These are phyloP conservation scores for Pseudocercospora cruenta DNA, from an alignment of 2,329 filamentous ascomycete species.

Conservation along the genomic window DNA sequence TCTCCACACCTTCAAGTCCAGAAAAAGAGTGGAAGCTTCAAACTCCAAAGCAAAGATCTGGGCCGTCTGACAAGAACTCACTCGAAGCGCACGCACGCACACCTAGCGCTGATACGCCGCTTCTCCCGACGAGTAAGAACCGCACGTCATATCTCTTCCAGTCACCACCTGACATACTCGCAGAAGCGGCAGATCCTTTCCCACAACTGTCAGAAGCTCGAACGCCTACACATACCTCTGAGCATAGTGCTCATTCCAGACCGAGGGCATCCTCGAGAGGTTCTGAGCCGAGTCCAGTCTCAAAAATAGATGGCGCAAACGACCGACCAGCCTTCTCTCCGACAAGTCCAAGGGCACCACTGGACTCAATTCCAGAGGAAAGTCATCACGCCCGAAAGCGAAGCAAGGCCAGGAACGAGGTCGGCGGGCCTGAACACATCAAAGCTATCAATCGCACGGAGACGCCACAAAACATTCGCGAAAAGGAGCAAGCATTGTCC, in stretches of 20 bases:
- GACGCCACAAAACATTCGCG: slow-evolving; percentile 47
- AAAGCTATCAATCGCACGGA: slow-evolving; percentile 48
- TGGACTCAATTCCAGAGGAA: slow-evolving; percentile 52
- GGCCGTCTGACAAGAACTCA: slow-evolving; percentile 14
- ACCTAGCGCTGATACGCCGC: slow-evolving; percentile 38
- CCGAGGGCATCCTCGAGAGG: slow-evolving; percentile 11
- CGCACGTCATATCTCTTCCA: slow-evolving; percentile 52
- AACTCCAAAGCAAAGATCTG: slow-evolving; percentile 26
- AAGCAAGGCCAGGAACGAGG: slow-evolving; percentile 47
- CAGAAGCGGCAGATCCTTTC: slow-evolving; percentile 15
- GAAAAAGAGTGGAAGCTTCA: slow-evolving; percentile 25
- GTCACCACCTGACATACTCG: slow-evolving; percentile 42
- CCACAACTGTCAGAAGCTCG: slow-evolving; percentile 9
- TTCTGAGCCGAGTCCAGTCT: slow-evolving; percentile 5
- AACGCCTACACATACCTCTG: slow-evolving; percentile 13
- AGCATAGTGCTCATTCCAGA: not conserved
- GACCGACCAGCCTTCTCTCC: slow-evolving; percentile 27
- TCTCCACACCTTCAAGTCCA: slow-evolving; percentile 26
- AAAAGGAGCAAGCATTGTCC: slow-evolving; percentile 32
- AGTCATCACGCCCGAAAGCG: slow-evolving; percentile 39
- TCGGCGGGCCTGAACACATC: slow-evolving; percentile 47
- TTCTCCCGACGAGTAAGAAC: slow-evolving; percentile 50
- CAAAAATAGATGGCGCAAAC: slow-evolving; percentile 4
- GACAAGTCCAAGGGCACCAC: slow-evolving; percentile 32
- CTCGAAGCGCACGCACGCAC: slow-evolving; percentile 24